Conservation (phyloP, 2,329 filamentous ascomycete species). For the Aspergillus tubingensis region DNA sequence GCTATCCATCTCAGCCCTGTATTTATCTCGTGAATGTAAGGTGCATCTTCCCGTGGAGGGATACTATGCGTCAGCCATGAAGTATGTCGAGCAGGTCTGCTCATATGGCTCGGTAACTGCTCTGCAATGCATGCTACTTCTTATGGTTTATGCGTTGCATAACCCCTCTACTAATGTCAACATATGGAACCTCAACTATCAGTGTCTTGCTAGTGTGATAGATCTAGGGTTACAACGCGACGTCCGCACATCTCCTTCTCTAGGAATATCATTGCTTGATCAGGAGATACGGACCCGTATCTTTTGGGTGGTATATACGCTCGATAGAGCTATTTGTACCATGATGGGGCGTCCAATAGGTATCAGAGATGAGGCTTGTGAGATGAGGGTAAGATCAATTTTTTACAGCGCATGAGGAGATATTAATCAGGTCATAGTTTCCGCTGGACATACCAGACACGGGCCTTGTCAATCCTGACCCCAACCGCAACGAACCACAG, state of each 20-base stretch:
- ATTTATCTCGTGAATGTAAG: constrained; percentile 48
- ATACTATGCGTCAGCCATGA: constrained; percentile 53
- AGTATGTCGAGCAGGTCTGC: constrained; percentile 50
- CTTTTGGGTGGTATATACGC: constrained; percentile 57
- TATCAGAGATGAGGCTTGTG: constrained; percentile 57
- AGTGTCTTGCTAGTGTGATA: constrained; percentile 54
- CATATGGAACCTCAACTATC: constrained; percentile 59
- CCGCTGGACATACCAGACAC: constrained; percentile 20
- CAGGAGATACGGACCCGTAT: constrained; percentile 59
- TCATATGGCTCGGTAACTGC: constrained; percentile 53
- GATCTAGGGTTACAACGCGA: constrained; percentile 57
- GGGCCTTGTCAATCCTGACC: neutral
- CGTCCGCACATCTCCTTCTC: constrained; percentile 41
- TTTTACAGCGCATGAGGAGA: no score
- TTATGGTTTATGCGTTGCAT: constrained; percentile 53
- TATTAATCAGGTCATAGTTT: constrained; percentile 12
- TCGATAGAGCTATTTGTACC: constrained; percentile 56
- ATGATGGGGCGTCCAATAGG: constrained; percentile 61
- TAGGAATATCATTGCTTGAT: constrained; percentile 49
- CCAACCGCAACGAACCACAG: constrained; percentile 13
- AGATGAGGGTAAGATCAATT: constrained; percentile 46
- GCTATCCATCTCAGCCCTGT: constrained; percentile 51
- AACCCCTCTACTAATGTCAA: constrained; percentile 53
- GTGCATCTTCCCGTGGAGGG: constrained; percentile 51
- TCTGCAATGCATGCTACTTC: constrained; percentile 49